Evolutionary conservation across 331 rosid genomes (phyloP).

Genomic region (Pyrus hybrid): DNA sequence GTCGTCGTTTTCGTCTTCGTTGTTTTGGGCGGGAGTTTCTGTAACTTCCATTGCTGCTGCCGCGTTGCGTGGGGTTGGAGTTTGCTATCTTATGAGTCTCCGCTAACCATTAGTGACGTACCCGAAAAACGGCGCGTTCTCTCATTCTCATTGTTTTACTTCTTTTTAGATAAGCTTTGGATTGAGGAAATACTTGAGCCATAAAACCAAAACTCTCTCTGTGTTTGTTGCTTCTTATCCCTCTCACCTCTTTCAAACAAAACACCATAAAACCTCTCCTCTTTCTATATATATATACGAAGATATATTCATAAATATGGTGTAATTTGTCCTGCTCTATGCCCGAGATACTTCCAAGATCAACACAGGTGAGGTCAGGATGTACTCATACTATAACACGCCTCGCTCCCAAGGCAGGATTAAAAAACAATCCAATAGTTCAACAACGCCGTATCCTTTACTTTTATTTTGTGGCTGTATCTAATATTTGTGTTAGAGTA

Average conservation of each 20-base stretch:
- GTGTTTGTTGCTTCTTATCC: slow-evolving; percentile 7
- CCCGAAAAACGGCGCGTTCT: background rate
- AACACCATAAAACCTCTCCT: background rate
- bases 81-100: background rate
- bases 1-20: slow-evolving; percentile 32
- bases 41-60: background rate
- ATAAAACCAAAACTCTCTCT: background rate
- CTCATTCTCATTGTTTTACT: background rate
- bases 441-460: no score
- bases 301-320: no score
- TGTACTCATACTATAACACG: no score
- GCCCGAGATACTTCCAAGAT: no score
- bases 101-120: background rate
- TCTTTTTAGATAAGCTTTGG: background rate
- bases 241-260: background rate
- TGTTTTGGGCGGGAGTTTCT: slow-evolving; percentile 17
- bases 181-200: background rate
- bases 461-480: no score
- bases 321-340: no score
- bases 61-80: background rate
- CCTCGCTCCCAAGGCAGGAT: no score
- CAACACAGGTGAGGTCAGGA: no score
- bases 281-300: no score
- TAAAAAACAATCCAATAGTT: no score
- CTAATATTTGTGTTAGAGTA: no score